Percentiles rank a stretch among this genome's conserved stretches.
Evolutionary conservation across 148 eudicot genomes (phyloP).

Genomic region (Spergularia bocconei): DNA sequence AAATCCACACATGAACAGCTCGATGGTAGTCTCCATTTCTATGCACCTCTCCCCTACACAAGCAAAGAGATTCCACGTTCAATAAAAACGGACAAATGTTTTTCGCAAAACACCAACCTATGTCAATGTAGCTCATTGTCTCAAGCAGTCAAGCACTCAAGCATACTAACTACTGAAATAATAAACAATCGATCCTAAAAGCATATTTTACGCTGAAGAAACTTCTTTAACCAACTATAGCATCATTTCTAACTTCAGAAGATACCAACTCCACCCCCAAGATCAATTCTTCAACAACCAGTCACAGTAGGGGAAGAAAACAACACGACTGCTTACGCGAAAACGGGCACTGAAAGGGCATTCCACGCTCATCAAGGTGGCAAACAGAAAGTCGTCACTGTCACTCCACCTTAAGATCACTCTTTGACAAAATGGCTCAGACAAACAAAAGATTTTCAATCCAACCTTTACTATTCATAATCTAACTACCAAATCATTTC

Average conservation of each 20-base stretch:
- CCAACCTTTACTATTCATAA: not conserved
- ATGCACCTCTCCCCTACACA: slow-evolving; percentile 65
- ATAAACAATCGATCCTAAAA: not conserved
- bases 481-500: too few relatives aligned
- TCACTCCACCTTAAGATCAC: not conserved
- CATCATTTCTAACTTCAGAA: not conserved
- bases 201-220: not conserved
- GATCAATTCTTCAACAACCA: not conserved
- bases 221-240: not conserved
- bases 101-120: not conserved
- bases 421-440: not conserved
- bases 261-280: not conserved
- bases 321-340: not conserved
- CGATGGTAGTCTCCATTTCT: slow-evolving; percentile 96
- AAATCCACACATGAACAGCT: slow-evolving; percentile 94
- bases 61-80: not conserved
- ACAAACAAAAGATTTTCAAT: not conserved
- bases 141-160: too few relatives aligned
- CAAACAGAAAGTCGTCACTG: not conserved
- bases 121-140: not conserved
- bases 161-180: not conserved
- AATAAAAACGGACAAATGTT: not conserved
- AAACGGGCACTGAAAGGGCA: not conserved
- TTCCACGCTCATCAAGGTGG: not conserved
- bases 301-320: too few relatives aligned